A percentile compares a stretch with the other conserved stretches of the same genome.
Conservation (phyloP, 768 basidiomycete species). For the Boletus insuetus region DNA sequence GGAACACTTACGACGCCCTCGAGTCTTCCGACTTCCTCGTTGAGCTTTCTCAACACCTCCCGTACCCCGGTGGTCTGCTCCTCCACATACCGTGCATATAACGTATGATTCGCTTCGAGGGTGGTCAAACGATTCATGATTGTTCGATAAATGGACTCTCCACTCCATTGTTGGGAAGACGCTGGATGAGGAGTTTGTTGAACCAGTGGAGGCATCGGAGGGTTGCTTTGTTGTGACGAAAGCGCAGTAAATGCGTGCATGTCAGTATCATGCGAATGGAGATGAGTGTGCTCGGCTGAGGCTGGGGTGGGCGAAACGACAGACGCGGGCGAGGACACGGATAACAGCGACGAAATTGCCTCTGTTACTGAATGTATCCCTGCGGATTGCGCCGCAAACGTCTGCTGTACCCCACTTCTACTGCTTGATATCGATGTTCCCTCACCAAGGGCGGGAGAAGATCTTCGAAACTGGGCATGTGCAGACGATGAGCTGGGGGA, state of each 20-base stretch:
- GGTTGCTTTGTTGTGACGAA: conserved; percentile 9
- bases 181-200: conserved; percentile 7
- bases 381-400: background rate
- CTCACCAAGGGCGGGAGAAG: background rate
- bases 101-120: conserved; percentile 83
- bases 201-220: background rate
- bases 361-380: conserved; percentile 17
- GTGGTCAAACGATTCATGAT: conserved; percentile 91
- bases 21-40: conserved; percentile 74
- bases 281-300: background rate
- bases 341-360: conserved; percentile 21
- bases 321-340: conserved; percentile 4
- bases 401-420: background rate
- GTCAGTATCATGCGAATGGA: conserved; percentile 7
- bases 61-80: conserved; percentile 80
- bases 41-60: conserved; percentile 68
- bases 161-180: conserved; percentile 31
- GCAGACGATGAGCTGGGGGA: background rate
- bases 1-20: conserved; percentile 64
- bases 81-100: conserved; percentile 83
- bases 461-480: background rate
- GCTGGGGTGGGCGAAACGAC: background rate
- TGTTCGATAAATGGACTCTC: conserved; percentile 93
- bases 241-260: background rate
- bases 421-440: background rate